Percentiles rank a stretch among this genome's conserved stretches.
Conservation (phyloP, 208 protist species). For the Trypanosoma boissoni region DNA sequence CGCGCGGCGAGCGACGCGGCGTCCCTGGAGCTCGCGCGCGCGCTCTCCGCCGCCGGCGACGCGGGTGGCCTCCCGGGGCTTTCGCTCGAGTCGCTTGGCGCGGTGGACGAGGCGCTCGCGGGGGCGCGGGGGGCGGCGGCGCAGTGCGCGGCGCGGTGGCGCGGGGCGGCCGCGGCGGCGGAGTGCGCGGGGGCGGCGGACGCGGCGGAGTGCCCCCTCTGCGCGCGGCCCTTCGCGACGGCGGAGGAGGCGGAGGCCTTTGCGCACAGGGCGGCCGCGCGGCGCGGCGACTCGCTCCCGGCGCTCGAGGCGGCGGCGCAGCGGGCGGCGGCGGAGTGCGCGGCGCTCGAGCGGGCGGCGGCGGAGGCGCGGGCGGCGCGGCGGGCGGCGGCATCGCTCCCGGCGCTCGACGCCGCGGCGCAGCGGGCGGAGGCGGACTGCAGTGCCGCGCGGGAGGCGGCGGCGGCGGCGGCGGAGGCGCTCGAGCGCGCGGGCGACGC, state of each 20-base stretch:
- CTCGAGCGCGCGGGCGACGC: background rate
- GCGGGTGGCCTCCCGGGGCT: conserved; percentile 8
- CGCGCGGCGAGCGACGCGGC: conserved; percentile 19
- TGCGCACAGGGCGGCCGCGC: conserved; percentile 29
- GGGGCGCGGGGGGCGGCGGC: conserved; percentile 8
- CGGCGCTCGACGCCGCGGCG: background rate
- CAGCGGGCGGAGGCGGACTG: conserved; percentile 10
- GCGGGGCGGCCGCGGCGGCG: background rate
- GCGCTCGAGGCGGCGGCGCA: conserved; percentile 26
- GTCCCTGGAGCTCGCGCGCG: background rate
- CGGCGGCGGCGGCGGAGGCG: background rate
- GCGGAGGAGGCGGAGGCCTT: conserved; percentile 30
- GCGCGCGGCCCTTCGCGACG: conserved; percentile 49
- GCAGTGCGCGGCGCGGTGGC: background rate
- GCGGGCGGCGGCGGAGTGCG: conserved; percentile 19
- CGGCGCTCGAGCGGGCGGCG: conserved; percentile 17
- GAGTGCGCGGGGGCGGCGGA: background rate
- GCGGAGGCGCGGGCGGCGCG: background rate
- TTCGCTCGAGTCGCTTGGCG: background rate
- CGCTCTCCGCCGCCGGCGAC: conserved; percentile 14
- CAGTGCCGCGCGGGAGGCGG: background rate
- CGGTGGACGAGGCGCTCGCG: background rate
- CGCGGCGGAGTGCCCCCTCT: conserved; percentile 41
- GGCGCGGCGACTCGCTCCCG: conserved; percentile 33
- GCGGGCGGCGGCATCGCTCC: background rate